Percentiles rank a stretch among this genome's conserved stretches.
phyloP scores from a whole-genome alignment of 306 rosid genomes.

The Prosopis cineraria region DNA sequence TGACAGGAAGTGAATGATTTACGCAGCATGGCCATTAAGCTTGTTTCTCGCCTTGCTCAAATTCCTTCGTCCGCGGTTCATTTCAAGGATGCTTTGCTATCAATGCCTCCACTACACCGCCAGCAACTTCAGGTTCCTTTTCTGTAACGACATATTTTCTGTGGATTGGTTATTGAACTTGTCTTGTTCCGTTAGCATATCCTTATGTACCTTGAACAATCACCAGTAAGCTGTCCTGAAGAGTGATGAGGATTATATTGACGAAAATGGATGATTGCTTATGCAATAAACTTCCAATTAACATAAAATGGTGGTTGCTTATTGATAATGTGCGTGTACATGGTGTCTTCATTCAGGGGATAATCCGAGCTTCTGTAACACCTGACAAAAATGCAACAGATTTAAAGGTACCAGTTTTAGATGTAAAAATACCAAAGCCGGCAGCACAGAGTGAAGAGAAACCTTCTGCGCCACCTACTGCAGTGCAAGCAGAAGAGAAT shows the following conservation, averaged over 20 bases:
- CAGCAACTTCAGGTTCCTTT: slow-evolving; percentile 85
- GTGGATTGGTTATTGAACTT: slow-evolving; percentile 7
- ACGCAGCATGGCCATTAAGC: slow-evolving; percentile 68
- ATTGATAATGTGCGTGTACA: background rate
- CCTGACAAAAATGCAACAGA: slow-evolving; percentile 59
- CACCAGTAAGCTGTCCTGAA: slow-evolving; percentile 5
- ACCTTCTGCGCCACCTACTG: slow-evolving; percentile 34
- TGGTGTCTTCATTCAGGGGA: slow-evolving; percentile 52
- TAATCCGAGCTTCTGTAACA: slow-evolving; percentile 87
- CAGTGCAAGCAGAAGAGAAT: slow-evolving; percentile 30
- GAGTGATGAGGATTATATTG: slow-evolving; percentile 13
- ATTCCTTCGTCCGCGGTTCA: slow-evolving; percentile 80
- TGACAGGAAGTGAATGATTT: slow-evolving; percentile 75
- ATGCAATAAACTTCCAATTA: slow-evolving; percentile 2
- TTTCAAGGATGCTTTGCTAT: slow-evolving; percentile 84
- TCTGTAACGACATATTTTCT: background rate
- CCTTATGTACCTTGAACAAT: slow-evolving; percentile 17
- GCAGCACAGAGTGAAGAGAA: slow-evolving; percentile 48
- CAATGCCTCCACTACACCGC: slow-evolving; percentile 86
- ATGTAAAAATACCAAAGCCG: slow-evolving; percentile 66
- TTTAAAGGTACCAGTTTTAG: slow-evolving; percentile 57
- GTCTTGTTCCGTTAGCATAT: slow-evolving; percentile 27
- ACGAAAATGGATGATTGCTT: slow-evolving; percentile 5
- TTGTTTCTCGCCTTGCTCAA: slow-evolving; percentile 95
- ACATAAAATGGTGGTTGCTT: slow-evolving; percentile 7